Base-by-base conservation (phyloP, 148 eudicot species). In the Nepenthes mirabilis region DNA sequence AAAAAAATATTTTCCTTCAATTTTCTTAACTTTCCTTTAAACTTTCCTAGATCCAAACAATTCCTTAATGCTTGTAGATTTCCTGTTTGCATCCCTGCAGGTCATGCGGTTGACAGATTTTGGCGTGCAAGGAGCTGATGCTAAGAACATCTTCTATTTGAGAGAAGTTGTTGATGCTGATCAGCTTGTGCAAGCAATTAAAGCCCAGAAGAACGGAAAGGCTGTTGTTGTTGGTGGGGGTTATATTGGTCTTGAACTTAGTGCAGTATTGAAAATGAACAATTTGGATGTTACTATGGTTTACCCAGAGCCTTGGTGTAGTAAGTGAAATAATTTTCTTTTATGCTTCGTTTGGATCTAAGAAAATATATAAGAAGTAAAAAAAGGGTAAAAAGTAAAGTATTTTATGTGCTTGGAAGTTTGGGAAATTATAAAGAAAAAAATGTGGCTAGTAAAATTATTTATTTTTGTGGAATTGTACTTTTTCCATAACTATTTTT, bases 231-330 rank as follows among this genome's bases (percentile, higher is more conserved):
- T 94, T 72, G 99, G 99, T 52, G 99, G 99, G 60, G 99, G 99
- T 49, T 94, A 94, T 78, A 94, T 94, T 43, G 99, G 99, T 63
- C 86, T 94, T 65, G 99, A 94, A 79, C 87, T 94, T 65, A 84
- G 97, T 74, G 97, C 99, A 51, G 95, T 77, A 32, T 58, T 89
- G 72, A 79, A 51, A 65, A 51, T 86, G 54, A 94, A 94, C 71
- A 79, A 94, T 58, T 60, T 86, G 67, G 91, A 89, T 60, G 99
- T 94, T 68, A 78, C 57, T 33, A 94, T 94, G 99, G 99, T 94
- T 58, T 94, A 86, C 78, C 99, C 99, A 35, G 99, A 94, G 76
- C 99, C 99, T 34, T 89, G 97, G 97, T 94, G 99, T 90, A 94
- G 99, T 94, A 89, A 84, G 99, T 86, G 33, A 33, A 11, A 11